These are phyloP conservation scores for Psidium guajava DNA, from an alignment of 345 rosid genomes.

Conservation along the genomic window DNA sequence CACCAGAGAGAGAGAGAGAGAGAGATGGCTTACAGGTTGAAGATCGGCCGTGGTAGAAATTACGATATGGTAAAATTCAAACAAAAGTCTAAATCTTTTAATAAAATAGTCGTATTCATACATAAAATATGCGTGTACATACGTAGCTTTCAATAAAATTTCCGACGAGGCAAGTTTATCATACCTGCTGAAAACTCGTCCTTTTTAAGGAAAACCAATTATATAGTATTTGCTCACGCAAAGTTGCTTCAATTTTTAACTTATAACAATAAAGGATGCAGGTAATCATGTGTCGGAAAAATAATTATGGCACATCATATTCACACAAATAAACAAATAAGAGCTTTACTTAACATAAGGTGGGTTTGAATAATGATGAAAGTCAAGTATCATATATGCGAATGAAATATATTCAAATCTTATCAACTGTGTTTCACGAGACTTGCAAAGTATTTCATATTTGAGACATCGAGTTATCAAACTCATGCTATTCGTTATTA, in stretches of 20 bases:
- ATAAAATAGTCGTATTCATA: background rate
- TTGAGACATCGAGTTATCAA: background rate
- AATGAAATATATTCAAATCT: rapidly evolving
- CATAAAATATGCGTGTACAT: background rate
- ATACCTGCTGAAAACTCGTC: background rate
- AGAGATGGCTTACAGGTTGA: background rate
- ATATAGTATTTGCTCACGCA: background rate
- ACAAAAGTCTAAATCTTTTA: background rate
- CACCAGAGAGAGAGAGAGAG: background rate
- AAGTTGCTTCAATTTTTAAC: background rate
- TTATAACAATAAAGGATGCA: rapidly evolving
- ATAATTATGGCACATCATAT: background rate
- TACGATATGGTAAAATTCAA: background rate
- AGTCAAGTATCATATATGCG: background rate
- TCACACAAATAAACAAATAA: background rate
- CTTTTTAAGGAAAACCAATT: background rate
- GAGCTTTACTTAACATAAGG: background rate
- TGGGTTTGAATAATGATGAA: rapidly evolving
- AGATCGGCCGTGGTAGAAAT: background rate
- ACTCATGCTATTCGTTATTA: rapidly evolving
- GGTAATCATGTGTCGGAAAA: rapidly evolving
- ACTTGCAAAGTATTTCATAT: background rate
- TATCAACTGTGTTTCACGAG: rapidly evolving
- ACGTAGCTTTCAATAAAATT: background rate
- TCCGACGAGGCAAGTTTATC: background rate